Base-by-base conservation (phyloP, 257 asterid species). In the Leptodermis oblonga region DNA sequence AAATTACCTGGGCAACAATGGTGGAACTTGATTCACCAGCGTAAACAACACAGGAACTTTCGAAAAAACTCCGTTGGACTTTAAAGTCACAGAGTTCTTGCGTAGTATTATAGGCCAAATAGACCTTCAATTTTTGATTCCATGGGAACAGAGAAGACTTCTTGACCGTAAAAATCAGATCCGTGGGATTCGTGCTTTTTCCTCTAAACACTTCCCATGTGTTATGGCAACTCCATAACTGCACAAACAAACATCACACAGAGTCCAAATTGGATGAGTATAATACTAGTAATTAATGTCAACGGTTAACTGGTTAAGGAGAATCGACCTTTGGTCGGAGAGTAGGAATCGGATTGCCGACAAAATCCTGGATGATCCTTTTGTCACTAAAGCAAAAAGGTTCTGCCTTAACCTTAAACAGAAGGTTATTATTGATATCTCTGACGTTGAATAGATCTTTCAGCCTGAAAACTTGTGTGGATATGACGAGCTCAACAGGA, bases 191-290 rank as follows among this genome's bases (percentile, higher is more conserved):
- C 14, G 61, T 17, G 58, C 78, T 73, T 5, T 54, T 72, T 54
- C 78, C 81, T 52, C 72, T 72, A 23, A 37, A 72, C 28, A 31
- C 86, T 53, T 82, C 46, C 88, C 89, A 85, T 51, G 80, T 85
- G 1, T 73, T 52, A 8, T 52, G 80, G 3, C 33, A 18, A 33
- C 69, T 60, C 46, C 64, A 41, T 13, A 17, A 3, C 84, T 86
- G 74, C 71, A 20, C 3, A 22, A 2, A 49, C 12, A 46, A 51
- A 20, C 4, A 4, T 11, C 18, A 20, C 8, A 23, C 58, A 22
- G 20, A 5, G 58, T 18, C 20, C 10, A 52, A 52, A 52, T 20
- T 22, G 9, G 1, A 22, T 6, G 4, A 8, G 48, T 43, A 13
- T 0, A 5, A 54, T 23, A 33, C 1, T 17, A 48, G 31, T 5